Percentiles rank a stretch among this genome's conserved stretches.
phyloP scores from a whole-genome alignment of 805 yeast species.

The Naumovozyma castellii region DNA sequence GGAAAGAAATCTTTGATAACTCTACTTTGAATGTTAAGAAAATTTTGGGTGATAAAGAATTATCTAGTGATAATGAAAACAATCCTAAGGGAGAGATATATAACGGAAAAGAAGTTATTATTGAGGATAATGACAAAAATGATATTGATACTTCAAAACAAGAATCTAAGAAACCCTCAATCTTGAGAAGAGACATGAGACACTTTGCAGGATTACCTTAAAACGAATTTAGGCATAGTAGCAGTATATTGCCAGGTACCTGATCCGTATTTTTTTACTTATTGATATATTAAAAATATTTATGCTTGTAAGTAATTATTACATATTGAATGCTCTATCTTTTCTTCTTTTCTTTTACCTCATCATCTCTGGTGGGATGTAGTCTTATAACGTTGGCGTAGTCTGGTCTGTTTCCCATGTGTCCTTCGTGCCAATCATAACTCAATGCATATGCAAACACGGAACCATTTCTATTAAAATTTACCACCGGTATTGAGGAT shows the following conservation, averaged over 20 bases:
- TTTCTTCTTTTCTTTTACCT: slow-evolving; percentile 49
- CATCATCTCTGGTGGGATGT: slow-evolving; percentile 80
- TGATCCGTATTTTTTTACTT: too few relatives aligned
- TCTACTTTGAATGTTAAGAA: slow-evolving; percentile 8
- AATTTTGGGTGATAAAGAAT: slow-evolving; percentile 7
- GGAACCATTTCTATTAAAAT: slow-evolving; percentile 74
- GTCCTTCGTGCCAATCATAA: slow-evolving; percentile 95
- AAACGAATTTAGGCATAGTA: too few relatives aligned
- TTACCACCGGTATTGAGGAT: slow-evolving; percentile 62
- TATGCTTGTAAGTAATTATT: too few relatives aligned
- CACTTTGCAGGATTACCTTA: not conserved
- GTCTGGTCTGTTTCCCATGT: slow-evolving; percentile 64
- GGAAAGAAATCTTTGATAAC: slow-evolving; percentile 15
- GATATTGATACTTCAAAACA: not conserved
- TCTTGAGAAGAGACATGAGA: not conserved
- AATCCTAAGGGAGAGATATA: too few relatives aligned
- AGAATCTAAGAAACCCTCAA: not conserved
- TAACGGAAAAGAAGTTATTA: too few relatives aligned
- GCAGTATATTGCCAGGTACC: too few relatives aligned
- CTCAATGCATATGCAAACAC: slow-evolving; percentile 86
- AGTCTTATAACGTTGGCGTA: slow-evolving; percentile 68
- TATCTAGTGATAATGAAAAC: too few relatives aligned
- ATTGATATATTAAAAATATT: too few relatives aligned
- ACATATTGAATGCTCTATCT: slow-evolving; percentile 10
- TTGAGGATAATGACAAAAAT: not conserved